These are phyloP conservation scores for Xylariaceae sp. DNA, from an alignment of 2,329 filamentous ascomycete species.

Conservation along the genomic window DNA sequence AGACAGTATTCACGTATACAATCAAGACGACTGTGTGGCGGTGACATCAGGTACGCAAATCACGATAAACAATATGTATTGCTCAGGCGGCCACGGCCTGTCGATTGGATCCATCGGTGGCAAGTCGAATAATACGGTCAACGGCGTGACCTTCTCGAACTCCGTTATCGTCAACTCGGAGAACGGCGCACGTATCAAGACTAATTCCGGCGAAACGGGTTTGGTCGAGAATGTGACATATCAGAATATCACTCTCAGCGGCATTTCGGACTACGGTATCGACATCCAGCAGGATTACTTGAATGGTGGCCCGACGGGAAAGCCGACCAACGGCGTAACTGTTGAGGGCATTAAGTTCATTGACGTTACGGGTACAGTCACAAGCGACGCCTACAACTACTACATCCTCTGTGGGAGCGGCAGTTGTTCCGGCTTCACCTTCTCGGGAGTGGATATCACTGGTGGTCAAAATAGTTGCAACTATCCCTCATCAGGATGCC, in stretches of 20 bases:
- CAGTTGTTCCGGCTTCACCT: not conserved
- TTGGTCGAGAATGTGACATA: not conserved
- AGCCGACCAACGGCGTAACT: not conserved
- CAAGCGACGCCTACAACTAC: not conserved
- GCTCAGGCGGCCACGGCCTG: not conserved
- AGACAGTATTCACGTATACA: not conserved
- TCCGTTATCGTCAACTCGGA: not conserved
- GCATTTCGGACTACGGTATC: constrained; percentile 1
- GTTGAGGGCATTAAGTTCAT: not conserved
- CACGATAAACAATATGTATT: not conserved
- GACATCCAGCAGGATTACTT: constrained; percentile 4
- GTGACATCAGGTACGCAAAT: not conserved
- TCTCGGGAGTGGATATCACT: not conserved
- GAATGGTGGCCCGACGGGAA: not conserved
- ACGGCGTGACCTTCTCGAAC: not conserved
- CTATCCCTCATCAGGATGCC: not conserved
- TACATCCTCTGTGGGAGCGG: constrained; percentile 1
- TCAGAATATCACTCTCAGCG: not conserved
- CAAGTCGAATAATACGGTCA: constrained; percentile 1
- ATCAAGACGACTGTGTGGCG: constrained; percentile 1
- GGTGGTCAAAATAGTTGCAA: not conserved
- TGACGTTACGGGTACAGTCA: not conserved
- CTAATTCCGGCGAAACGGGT: not conserved
- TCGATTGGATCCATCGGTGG: not conserved
- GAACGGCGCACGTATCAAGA: not conserved